A percentile compares a stretch with the other conserved stretches of the same genome.
Evolutionary conservation across 1,284 basidiomycete genomes (phyloP).

Genomic region (Polyporus tsugae): DNA sequence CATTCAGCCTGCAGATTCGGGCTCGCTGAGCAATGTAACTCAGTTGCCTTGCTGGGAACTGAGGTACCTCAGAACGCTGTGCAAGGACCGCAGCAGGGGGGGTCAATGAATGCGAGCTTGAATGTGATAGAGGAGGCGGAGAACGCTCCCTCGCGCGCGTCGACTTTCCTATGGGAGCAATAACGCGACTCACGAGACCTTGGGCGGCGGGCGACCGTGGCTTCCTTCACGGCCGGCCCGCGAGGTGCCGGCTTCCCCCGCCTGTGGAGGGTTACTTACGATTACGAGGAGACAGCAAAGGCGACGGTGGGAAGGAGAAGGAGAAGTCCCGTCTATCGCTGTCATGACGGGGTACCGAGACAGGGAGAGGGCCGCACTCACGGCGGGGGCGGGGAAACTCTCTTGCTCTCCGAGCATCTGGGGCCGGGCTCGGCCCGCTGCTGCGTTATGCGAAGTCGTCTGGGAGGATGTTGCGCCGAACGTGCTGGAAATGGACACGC

Average conservation of each 20-base stretch:
- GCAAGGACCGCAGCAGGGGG: not conserved
- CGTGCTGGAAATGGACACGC: too few relatives aligned
- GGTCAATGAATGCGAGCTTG: not conserved
- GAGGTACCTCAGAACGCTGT: not conserved
- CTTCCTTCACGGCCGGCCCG: too few relatives aligned
- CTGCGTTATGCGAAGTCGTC: not conserved
- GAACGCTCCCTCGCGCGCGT: not conserved
- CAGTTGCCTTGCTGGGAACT: too few relatives aligned
- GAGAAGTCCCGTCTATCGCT: not conserved
- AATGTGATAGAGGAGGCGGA: not conserved
- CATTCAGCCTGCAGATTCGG: too few relatives aligned
- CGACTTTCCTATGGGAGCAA: not conserved
- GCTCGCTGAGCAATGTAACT: too few relatives aligned
- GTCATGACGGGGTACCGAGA: not conserved
- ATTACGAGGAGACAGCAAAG: not conserved
- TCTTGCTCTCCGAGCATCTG: too few relatives aligned
- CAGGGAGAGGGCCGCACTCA: not conserved
- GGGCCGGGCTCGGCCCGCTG: not conserved
- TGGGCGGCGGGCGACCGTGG: too few relatives aligned
- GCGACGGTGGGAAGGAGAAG: not conserved
- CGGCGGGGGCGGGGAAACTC: not conserved
- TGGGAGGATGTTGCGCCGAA: not conserved
- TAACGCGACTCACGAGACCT: not conserved
- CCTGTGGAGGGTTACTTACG: not conserved
- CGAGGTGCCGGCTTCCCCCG: too few relatives aligned